Percentiles rank a stretch among this genome's conserved stretches.
These are phyloP conservation scores for Guyanaporus albipodus DNA, from an alignment of 768 basidiomycete species.

Conservation along the genomic window DNA sequence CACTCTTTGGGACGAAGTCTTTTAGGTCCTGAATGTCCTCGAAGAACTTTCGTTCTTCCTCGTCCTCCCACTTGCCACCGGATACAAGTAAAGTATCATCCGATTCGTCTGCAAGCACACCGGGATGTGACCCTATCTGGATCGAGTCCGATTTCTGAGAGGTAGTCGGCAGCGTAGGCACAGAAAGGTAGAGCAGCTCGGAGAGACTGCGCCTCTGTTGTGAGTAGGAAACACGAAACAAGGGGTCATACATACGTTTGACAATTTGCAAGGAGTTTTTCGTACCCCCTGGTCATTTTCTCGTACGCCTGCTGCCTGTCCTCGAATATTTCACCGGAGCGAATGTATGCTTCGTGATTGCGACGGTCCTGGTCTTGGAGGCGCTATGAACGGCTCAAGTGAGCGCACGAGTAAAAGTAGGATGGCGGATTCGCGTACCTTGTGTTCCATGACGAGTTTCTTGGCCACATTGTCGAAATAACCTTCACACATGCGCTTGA, in stretches of 20 bases:
- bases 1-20: slow-evolving; percentile 85
- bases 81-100: slow-evolving; percentile 49
- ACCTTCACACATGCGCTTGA: slow-evolving; percentile 88
- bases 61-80: slow-evolving; percentile 96
- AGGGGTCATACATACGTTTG: slow-evolving; percentile 60
- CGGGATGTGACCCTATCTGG: slow-evolving; percentile 54
- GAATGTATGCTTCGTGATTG: slow-evolving; percentile 99
- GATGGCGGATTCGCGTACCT: slow-evolving; percentile 44
- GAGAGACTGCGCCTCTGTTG: slow-evolving; percentile 57
- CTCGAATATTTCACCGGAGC: slow-evolving; percentile 98
- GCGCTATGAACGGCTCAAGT: slow-evolving; percentile 46
- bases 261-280: slow-evolving; percentile 84
- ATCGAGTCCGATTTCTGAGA: slow-evolving; percentile 82
- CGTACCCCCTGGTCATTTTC: slow-evolving; percentile 95
- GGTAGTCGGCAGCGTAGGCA: slow-evolving; percentile 80
- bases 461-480: slow-evolving; percentile 92
- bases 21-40: slow-evolving; percentile 90
- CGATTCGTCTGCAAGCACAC: slow-evolving; percentile 48
- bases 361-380: slow-evolving; percentile 95
- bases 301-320: slow-evolving; percentile 99
- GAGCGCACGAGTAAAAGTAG: neutral
- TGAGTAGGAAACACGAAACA: slow-evolving; percentile 5
- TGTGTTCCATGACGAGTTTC: slow-evolving; percentile 88
- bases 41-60: slow-evolving; percentile 91
- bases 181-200: slow-evolving; percentile 78